Percentiles rank a stretch among this genome's conserved stretches.
These are phyloP conservation scores for Cordyceps farinosa DNA, from an alignment of 2,329 filamentous ascomycete genomes.

Conservation along the genomic window DNA sequence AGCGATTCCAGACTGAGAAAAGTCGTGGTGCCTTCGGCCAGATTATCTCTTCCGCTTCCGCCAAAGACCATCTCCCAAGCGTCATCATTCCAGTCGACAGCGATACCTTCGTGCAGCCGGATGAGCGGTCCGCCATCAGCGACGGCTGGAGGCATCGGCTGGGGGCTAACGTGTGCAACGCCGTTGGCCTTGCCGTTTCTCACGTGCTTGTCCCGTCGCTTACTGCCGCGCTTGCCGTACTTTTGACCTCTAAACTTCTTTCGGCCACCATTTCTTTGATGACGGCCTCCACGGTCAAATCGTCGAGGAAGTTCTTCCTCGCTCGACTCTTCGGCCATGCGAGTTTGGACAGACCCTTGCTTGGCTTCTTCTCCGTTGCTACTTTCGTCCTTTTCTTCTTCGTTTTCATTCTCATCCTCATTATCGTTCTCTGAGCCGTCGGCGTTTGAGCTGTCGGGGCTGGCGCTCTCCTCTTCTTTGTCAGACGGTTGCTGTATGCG, in stretches of 20 bases:
- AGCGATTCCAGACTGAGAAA: slow-evolving; percentile 51
- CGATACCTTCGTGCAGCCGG: slow-evolving; percentile 75
- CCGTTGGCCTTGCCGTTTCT: slow-evolving; percentile 37
- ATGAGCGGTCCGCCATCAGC: slow-evolving; percentile 61
- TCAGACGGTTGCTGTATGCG: slow-evolving; percentile 41
- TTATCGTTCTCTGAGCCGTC: slow-evolving; percentile 52
- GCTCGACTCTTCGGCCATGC: slow-evolving; percentile 58
- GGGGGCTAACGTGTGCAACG: slow-evolving; percentile 29
- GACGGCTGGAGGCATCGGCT: slow-evolving; percentile 37
- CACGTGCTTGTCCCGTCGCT: slow-evolving; percentile 43
- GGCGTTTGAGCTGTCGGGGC: slow-evolving; percentile 43
- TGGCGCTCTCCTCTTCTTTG: slow-evolving; percentile 43
- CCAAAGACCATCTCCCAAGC: slow-evolving; percentile 70
- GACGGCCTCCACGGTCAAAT: slow-evolving; percentile 22
- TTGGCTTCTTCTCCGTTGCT: slow-evolving; percentile 47
- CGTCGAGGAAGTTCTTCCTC: slow-evolving; percentile 45
- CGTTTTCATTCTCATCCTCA: slow-evolving; percentile 43
- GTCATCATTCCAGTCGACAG: slow-evolving; percentile 78
- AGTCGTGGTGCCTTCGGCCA: slow-evolving; percentile 57
- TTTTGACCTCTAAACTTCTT: slow-evolving; percentile 47
- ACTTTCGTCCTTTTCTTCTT: slow-evolving; percentile 43
- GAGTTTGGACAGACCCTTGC: slow-evolving; percentile 38
- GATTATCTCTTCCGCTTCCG: slow-evolving; percentile 29
- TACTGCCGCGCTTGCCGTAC: slow-evolving; percentile 49
- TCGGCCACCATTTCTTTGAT: slow-evolving; percentile 28